Evolutionary conservation across 768 basidiomycete species (phyloP).

Genomic region (Tricholoma furcatifolium): DNA sequence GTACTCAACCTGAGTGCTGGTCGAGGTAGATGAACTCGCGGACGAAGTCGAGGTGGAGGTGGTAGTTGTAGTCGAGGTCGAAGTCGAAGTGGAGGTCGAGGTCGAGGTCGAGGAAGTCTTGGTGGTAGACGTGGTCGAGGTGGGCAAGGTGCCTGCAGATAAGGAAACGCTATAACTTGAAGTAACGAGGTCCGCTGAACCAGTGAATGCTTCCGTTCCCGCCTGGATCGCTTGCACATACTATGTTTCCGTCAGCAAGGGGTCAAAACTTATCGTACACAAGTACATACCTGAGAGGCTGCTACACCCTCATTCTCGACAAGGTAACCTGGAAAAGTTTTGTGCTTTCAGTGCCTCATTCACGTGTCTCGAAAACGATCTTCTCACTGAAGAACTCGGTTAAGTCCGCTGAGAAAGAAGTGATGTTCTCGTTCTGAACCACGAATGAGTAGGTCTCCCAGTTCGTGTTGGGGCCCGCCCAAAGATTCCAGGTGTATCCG

Average conservation of each 20-base stretch:
- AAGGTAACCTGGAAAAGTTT: conserved; percentile 38
- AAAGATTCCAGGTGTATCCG: conserved; percentile 55
- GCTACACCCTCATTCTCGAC: conserved; percentile 46
- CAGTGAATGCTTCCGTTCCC: conserved; percentile 56
- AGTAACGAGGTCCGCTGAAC: conserved; percentile 45
- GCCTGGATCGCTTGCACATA: conserved; percentile 54
- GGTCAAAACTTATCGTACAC: not conserved
- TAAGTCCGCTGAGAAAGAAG: conserved; percentile 49
- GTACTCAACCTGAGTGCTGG: not conserved
- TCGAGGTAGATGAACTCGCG: not conserved
- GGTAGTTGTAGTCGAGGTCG: no score
- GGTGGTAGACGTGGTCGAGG: no score
- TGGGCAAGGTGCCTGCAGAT: no score
- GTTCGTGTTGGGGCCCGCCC: conserved; percentile 51
- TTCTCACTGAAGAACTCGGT: conserved; percentile 53
- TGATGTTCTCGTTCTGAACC: conserved; percentile 45
- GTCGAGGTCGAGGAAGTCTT: no score
- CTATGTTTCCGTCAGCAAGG: conserved; percentile 21
- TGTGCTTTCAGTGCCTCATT: not conserved
- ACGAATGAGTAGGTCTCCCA: conserved; percentile 61
- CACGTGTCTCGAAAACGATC: not conserved
- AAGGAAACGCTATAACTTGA: conserved; percentile 15
- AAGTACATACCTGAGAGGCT: conserved; percentile 36
- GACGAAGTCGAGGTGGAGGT: not conserved
- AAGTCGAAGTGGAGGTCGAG: not conserved